Percentiles rank a stretch among this genome's conserved stretches.
These are phyloP conservation scores for Phytophthora ohioensis DNA, from an alignment of 352 stramenopile genomes.

Conservation along the genomic window DNA sequence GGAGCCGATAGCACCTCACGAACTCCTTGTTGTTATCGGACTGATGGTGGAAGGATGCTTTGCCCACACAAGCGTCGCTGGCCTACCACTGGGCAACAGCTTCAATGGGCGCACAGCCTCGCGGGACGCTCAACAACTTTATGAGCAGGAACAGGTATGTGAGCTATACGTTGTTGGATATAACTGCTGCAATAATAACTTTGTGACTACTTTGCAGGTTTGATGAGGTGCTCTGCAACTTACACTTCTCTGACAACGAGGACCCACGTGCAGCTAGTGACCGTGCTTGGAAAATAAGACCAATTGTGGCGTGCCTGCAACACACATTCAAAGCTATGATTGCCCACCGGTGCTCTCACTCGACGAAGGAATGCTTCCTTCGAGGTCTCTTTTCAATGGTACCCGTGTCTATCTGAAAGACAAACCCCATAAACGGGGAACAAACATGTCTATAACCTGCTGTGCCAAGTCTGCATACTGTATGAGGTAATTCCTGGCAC, in stretches of 20 bases:
- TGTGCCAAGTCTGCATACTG: not conserved
- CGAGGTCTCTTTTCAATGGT: not conserved
- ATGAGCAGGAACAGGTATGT: not conserved
- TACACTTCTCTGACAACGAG: not conserved
- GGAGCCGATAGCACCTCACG: not conserved
- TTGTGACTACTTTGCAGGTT: not conserved
- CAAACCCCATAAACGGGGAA: conserved; percentile 7
- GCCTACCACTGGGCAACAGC: not conserved
- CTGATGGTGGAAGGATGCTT: not conserved
- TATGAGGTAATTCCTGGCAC: not conserved
- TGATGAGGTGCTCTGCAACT: not conserved
- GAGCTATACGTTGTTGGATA: too few species aligned
- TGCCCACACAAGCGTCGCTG: not conserved
- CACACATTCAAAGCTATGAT: not conserved
- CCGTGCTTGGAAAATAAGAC: not conserved
- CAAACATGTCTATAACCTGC: conserved; percentile 1
- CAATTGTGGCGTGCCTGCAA: not conserved
- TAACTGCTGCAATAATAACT: not conserved
- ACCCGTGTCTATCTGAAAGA: not conserved
- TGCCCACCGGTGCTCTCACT: not conserved
- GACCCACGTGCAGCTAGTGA: not conserved
- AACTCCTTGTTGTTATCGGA: not conserved
- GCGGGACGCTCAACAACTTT: not conserved
- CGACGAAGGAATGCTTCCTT: conserved; percentile 10
- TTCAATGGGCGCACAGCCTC: not conserved